These are phyloP conservation scores for Chlorella sp. DNA, from an alignment of 139 green algal genomes.

Conservation along the genomic window DNA sequence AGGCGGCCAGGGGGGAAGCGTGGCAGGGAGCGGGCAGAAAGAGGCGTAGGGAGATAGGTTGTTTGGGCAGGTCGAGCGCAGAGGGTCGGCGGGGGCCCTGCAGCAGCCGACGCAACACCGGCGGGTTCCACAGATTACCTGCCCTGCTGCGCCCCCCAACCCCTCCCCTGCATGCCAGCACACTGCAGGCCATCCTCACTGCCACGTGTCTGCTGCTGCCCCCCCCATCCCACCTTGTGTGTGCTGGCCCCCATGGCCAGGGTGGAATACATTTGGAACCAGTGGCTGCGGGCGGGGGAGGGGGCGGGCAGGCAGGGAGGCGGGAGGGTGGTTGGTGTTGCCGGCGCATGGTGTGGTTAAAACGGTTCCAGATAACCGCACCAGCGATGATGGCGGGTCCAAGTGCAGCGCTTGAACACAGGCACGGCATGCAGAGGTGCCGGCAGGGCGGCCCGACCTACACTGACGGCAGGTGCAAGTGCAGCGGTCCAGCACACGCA, in stretches of 20 bases:
- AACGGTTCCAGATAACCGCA: no score
- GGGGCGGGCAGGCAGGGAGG: no score
- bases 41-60: not conserved
- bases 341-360: no score
- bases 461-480: no score
- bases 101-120: not conserved
- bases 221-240: conserved; percentile 75
- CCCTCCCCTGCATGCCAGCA: not conserved
- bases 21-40: not conserved
- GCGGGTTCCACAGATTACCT: not conserved
- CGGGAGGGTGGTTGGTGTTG: no score
- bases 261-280: conserved; percentile 92
- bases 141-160: not conserved
- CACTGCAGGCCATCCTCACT: not conserved
- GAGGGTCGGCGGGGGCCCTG: not conserved
- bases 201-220: not conserved
- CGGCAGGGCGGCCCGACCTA: not conserved
- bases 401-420: not conserved
- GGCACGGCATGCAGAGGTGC: not conserved
- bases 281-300: conserved; percentile 73
- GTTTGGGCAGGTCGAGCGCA: not conserved
- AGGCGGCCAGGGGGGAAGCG: not conserved
- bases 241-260: conserved; percentile 68
- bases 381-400: no score
- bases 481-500: no score